Evolutionary conservation across 768 basidiomycete genomes (phyloP), one percentile per base, ranked within the genome.

Genomic region (Cystofilobasidium ferigula): DNA sequence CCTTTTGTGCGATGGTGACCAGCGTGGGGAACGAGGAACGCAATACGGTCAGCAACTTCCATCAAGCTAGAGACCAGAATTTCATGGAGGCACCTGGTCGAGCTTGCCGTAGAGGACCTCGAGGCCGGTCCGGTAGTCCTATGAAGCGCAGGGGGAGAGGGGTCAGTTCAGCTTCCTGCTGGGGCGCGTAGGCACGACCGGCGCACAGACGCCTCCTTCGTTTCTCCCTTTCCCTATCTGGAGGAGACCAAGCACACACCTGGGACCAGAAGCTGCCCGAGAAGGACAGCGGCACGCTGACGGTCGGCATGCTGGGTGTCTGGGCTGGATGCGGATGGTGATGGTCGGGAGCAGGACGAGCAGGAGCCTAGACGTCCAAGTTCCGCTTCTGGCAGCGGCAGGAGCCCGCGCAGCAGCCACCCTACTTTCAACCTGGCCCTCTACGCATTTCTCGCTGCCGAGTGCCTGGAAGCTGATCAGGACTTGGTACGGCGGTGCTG

Each of bases 41-140:
- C 12, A n/a, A 56, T 26, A 12, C 20, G 54, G 14, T 13, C 54
- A 30, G 14, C 30, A 28, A 30, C 16, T 30, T 2, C 22, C 18
- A 26, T 20, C 34, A 28, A 20, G n/a, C 32, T 8, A 43, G 43
- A 36, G 54, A 12, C n/a, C n/a, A n/a, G n/a, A n/a, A n/a, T n/a
- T n/a, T n/a, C n/a, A n/a, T n/a, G n/a, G n/a, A 40, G 60, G 24
- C 12, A 67, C 65, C 65, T 67, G 65, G 24, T 67, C 65, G 32
- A 67, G 60, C 42, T 67, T 67, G 36, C 24, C 0, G 28, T 62
- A 67, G 42, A 67, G 45, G 22, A 67, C 54, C 40, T 67, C 51
- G 22, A 61, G 48, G 3, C 58, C 58, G 20, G 35, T 22, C 32
- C 64, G 64, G 28, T 66, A 66, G 22, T 60, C 57, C 51, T 60